These are phyloP conservation scores for Fusarium hainanense DNA, from an alignment of 2,329 filamentous ascomycete species.

Conservation along the genomic window DNA sequence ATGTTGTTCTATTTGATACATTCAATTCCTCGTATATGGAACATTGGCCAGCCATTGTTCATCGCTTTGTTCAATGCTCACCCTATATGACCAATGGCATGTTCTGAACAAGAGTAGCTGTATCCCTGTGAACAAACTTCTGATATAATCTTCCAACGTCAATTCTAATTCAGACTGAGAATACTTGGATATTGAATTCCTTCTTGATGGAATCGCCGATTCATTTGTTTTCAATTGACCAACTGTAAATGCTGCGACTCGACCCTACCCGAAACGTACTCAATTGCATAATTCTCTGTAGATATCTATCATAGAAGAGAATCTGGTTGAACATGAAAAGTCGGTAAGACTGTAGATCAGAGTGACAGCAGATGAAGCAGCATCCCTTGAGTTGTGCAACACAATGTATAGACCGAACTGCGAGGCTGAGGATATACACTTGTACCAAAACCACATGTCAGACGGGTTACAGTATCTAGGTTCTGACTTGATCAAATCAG, in stretches of 20 bases:
- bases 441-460: background rate
- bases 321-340: background rate
- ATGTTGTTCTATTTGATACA: background rate
- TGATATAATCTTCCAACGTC: background rate
- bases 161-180: background rate
- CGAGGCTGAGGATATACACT: conserved; percentile 5
- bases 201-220: background rate
- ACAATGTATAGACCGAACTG: conserved; percentile 1
- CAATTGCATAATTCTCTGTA: background rate
- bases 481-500: background rate
- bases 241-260: background rate
- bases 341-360: background rate
- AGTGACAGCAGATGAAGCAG: background rate
- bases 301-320: background rate
- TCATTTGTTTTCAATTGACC: background rate
- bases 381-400: background rate
- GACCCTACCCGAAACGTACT: background rate
- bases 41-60: background rate
- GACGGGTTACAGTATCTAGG: background rate
- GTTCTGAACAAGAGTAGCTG: background rate
- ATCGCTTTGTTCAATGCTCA: background rate
- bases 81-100: background rate
- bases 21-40: background rate
- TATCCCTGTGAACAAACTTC: background rate
- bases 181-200: background rate